Evolutionary conservation across 805 yeast genomes (phyloP).

Genomic region (Vanderwaltozyma tropicalis): DNA sequence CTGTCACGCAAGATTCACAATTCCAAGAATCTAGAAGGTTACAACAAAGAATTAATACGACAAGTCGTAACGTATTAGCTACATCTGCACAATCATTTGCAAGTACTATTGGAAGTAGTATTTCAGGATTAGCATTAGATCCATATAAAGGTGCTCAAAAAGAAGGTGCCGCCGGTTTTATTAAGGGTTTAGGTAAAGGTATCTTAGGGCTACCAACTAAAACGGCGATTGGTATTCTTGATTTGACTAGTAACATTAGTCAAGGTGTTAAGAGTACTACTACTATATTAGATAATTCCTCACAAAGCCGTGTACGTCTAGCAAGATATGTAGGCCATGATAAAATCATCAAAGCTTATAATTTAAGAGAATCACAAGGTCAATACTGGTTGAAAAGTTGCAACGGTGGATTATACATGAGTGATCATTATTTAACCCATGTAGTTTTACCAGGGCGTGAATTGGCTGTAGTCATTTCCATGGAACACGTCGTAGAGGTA

Average conservation of each 20-base stretch:
- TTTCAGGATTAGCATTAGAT: constrained; percentile 80
- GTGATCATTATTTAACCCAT: constrained; percentile 78
- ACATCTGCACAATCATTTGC: constrained; percentile 83
- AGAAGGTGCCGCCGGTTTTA: constrained; percentile 86
- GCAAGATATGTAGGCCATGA: constrained; percentile 65
- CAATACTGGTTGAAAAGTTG: constrained; percentile 82
- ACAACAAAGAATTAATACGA: constrained; percentile 65
- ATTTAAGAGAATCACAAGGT: constrained; percentile 82
- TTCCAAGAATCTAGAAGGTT: constrained; percentile 76
- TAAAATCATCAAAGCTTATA: constrained; percentile 63
- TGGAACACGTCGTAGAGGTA: constrained; percentile 56
- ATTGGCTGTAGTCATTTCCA: constrained; percentile 64
- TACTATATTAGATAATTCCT: constrained; percentile 73
- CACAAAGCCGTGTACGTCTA: constrained; percentile 67
- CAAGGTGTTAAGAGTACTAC: constrained; percentile 92
- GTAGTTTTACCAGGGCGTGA: constrained; percentile 74
- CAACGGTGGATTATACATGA: constrained; percentile 66
- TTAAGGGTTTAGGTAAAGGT: constrained; percentile 91
- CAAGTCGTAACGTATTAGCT: constrained; percentile 75
- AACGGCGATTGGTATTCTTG: constrained; percentile 90
- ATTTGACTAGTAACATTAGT: constrained; percentile 82
- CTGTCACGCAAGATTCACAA: constrained; percentile 75
- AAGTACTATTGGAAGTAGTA: constrained; percentile 78
- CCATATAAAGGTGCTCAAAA: constrained; percentile 84
- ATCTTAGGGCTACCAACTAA: constrained; percentile 93